Conservation (phyloP, 495 filamentous ascomycete genomes). For the Podospora fimiseda region DNA sequence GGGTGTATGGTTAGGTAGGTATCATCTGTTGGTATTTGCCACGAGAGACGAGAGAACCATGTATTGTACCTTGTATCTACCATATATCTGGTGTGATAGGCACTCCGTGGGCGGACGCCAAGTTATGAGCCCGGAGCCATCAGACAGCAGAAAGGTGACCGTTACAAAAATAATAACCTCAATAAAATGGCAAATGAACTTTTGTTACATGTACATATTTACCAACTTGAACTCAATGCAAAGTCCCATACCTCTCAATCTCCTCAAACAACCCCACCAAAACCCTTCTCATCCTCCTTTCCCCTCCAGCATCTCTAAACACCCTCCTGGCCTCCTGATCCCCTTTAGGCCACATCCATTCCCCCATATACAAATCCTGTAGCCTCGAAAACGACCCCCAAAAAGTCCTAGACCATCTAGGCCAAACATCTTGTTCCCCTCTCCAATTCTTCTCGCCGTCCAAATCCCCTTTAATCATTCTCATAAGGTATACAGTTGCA, state of each 20-base stretch:
- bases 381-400: not conserved
- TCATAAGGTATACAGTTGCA: not conserved
- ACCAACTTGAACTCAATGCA: not conserved
- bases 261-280: not conserved
- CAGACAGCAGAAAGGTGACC: no score
- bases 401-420: not conserved
- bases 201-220: no score
- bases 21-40: no score
- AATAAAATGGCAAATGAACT: no score
- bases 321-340: not conserved
- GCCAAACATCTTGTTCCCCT: not conserved
- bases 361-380: not conserved
- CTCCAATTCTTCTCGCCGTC: not conserved
- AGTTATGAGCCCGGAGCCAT: no score
- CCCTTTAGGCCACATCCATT: not conserved
- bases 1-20: no score
- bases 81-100: no score
- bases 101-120: no score
- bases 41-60: no score
- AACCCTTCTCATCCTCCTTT: not conserved
- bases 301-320: not conserved
- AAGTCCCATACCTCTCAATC: not conserved
- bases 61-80: no score
- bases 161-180: no score
- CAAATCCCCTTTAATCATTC: not conserved